Evolutionary conservation across 352 stramenopile genomes (phyloP), one percentile per base, ranked within the genome.

Genomic region (Phytophthora cactorum): DNA sequence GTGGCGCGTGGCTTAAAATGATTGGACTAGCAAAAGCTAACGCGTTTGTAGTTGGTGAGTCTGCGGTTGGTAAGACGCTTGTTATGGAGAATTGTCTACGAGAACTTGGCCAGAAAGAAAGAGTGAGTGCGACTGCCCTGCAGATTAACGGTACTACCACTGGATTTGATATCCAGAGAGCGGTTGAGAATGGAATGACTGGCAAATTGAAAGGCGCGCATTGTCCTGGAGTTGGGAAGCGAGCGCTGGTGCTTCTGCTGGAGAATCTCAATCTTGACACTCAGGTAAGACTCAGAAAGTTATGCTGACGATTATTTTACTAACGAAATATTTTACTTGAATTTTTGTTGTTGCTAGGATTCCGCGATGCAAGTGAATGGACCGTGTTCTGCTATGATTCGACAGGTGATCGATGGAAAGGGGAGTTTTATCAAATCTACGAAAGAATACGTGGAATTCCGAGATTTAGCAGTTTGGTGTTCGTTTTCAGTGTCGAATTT

Each of bases 251-350:
- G n/a, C 17, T 89, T 8, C 52, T 76, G 1, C 51, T 91, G 51
- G 82, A 91, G 28, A 89, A 91, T 52, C 46, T 91, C 6, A 88
- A 91, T 47, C 46, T 89, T 15, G 80, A 89, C 43, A 72, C 57
- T 0, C 68, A 82, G 77, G 81, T 88, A 41, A 32, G 46, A 25
- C 5, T 39, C 6, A 22, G 47, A 22, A 31, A 46, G 22, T 22
- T 22, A 22, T 22, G 22, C 22, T 22, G 22, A 22, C 22, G 22
- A 22, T 34, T 32, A 15, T 28, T 11, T 12, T 34, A 12, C 36
- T 50, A 15, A 46, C 6, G 22, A 63, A 5, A 12, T 32, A 14
- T 52, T 4, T 5, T 47, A 45, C 10, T 34, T 9, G 34, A 14
- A 14, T 39, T 12, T 52, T 67, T 25, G 22, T 51, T 28, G 31